Evolutionary conservation across 2,329 filamentous ascomycete species (phyloP).

Genomic region (Sclerotinia sclerotiorum): DNA sequence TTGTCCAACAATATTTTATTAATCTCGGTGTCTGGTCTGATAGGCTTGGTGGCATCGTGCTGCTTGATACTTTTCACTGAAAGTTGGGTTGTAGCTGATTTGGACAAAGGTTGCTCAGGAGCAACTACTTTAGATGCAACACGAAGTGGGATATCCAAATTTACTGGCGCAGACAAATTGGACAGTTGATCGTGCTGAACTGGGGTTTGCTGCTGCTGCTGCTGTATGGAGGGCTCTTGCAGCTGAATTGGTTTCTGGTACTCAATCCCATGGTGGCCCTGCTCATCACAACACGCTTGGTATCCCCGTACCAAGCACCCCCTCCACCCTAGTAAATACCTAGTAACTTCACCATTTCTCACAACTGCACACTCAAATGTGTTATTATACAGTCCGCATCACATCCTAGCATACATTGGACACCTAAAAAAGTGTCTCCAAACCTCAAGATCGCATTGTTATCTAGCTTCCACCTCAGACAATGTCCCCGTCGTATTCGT

Average conservation of each 20-base stretch:
- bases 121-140: background rate
- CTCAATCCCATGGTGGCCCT: background rate
- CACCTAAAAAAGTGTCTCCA: no score
- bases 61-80: no score
- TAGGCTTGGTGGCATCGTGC: no score
- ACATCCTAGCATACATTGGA: background rate
- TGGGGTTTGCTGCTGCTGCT: background rate
- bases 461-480: no score
- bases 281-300: background rate
- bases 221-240: background rate
- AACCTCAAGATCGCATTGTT: no score
- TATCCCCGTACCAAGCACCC: background rate
- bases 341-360: background rate
- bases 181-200: background rate
- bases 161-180: no score
- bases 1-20: background rate
- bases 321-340: background rate
- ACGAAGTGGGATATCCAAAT: background rate
- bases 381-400: background rate
- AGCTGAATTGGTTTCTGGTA: background rate
- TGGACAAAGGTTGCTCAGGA: background rate
- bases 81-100: background rate
- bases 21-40: no score
- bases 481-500: no score
- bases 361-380: background rate